Conservation (phyloP, 495 filamentous ascomycete species). For the Penicillium arizonense region DNA sequence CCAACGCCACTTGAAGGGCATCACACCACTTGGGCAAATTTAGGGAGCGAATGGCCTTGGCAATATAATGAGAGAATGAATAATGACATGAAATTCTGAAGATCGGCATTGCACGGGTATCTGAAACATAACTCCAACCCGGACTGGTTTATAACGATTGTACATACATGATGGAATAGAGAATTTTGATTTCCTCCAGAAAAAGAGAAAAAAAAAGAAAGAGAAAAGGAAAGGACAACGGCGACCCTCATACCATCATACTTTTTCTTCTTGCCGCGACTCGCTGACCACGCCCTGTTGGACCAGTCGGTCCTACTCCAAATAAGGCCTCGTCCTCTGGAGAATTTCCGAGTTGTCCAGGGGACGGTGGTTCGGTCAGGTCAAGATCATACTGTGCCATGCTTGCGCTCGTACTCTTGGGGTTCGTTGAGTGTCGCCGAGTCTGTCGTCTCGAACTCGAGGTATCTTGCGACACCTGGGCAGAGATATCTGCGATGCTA, state of each 20-base stretch:
- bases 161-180: conserved; percentile 9
- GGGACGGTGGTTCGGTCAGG: conserved; percentile 2
- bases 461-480: conserved; percentile 9
- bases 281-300: conserved; percentile 29
- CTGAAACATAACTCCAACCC: conserved; percentile 18
- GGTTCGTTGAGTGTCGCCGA: conserved; percentile 42
- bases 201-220: conserved; percentile 9
- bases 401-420: conserved; percentile 13
- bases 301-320: not conserved
- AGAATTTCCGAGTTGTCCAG: conserved; percentile 26
- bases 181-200: not conserved
- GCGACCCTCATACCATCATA: conserved; percentile 46
- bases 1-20: too few relatives aligned
- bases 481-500: conserved; percentile 4
- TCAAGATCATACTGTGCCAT: conserved; percentile 5
- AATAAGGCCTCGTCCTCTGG: conserved; percentile 20
- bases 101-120: conserved; percentile 18
- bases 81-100: conserved; percentile 1
- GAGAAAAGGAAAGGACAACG: not conserved
- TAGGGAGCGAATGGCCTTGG: too few relatives aligned
- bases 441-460: conserved; percentile 21
- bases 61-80: not conserved
- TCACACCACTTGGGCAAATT: too few relatives aligned
- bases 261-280: conserved; percentile 46
- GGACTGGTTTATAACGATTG: conserved; percentile 6